Base-by-base conservation (phyloP, 306 rosid genomes). In the Prunus padus region DNA sequence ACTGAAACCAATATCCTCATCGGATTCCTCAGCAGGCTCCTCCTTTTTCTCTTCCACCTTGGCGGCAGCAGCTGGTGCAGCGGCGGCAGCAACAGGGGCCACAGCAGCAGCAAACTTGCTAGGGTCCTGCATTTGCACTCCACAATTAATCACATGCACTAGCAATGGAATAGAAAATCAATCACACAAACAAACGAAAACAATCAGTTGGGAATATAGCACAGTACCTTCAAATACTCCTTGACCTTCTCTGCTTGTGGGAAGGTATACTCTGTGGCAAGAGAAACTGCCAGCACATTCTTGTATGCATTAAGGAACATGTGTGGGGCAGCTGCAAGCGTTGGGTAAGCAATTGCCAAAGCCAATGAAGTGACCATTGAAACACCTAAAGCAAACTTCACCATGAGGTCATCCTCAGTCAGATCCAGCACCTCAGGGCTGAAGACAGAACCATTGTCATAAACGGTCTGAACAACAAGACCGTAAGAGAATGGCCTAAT, bases 401-500 rank as follows among this genome's bases (percentile, higher is more conserved):
- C 89, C 3, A 88, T 26, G 3, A 94, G 91, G 63, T 87, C 97
- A 47, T 93, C 97, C 75, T 93, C 98, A 0, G 98, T 89, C 4
- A 91, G 88, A 73, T 89, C 89, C 30, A 93, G 96, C 31, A 94
- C 97, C 86, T 94, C 96, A 3, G 98, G 98, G 83, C 84, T 86
- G 25, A 94, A 94, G 5, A 88, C 94, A 0, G 96, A 89, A 2
- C 98, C 97, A 8, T 90, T 90, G 31, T 93, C 98, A 71, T 93
- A 93, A 0, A 87, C 97, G 23, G 89, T 82, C 1, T 75, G 73
- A 3, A 91, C 96, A 18, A 91, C 86, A 19, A 93, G 97, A 52
- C 98, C 98, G 13, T 93, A 93, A 1, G 98, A 93, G 85, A 93
- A 93, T 0, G 98, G 98, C 84, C 98, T 84, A 0, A 93, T 91